A percentile compares a stretch with the other conserved stretches of the same genome.
Evolutionary conservation across 148 eudicot genomes (phyloP).

Genomic region (Amaranthus palmeri): DNA sequence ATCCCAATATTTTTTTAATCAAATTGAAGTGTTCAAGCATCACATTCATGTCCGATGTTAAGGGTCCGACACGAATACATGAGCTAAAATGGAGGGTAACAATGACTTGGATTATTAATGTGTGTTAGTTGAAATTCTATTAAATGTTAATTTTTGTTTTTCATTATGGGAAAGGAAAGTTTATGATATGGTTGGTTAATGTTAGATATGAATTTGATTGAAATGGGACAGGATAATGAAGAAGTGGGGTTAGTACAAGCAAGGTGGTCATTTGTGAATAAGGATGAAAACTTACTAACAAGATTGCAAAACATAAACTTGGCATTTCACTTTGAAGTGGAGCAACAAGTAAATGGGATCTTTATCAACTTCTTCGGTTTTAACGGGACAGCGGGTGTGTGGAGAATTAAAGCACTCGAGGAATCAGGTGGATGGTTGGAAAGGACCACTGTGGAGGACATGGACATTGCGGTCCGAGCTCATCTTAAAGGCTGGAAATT

Average conservation of each 20-base stretch:
- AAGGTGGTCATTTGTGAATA: slow-evolving; percentile 97
- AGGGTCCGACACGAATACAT: too few relatives aligned
- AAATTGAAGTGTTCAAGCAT: too few relatives aligned
- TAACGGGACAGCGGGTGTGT: slow-evolving; percentile 97
- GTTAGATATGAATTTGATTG: slow-evolving; percentile 8
- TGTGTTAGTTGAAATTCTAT: background rate
- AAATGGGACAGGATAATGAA: slow-evolving; percentile 68
- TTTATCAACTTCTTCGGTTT: slow-evolving; percentile 93
- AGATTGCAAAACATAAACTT: slow-evolving; percentile 84
- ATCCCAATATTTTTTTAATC: too few relatives aligned
- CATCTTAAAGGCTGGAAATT: slow-evolving; percentile 98
- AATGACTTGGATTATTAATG: background rate
- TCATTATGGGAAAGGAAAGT: background rate
- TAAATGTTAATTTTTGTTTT: background rate
- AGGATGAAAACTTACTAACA: slow-evolving; percentile 91
- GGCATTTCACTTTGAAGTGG: slow-evolving; percentile 96
- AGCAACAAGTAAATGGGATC: slow-evolving; percentile 96
- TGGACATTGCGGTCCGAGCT: slow-evolving; percentile 99
- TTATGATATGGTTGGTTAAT: background rate
- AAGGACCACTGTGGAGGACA: slow-evolving; percentile 98
- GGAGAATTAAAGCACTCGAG: slow-evolving; percentile 94
- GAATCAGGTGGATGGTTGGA: slow-evolving; percentile 99
- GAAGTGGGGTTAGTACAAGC: slow-evolving; percentile 94
- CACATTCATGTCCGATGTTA: too few relatives aligned
- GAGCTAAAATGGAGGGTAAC: too few relatives aligned